Evolutionary conservation across 2,329 filamentous ascomycete genomes (phyloP).

Genomic region (Curvularia hawaiiensis): DNA sequence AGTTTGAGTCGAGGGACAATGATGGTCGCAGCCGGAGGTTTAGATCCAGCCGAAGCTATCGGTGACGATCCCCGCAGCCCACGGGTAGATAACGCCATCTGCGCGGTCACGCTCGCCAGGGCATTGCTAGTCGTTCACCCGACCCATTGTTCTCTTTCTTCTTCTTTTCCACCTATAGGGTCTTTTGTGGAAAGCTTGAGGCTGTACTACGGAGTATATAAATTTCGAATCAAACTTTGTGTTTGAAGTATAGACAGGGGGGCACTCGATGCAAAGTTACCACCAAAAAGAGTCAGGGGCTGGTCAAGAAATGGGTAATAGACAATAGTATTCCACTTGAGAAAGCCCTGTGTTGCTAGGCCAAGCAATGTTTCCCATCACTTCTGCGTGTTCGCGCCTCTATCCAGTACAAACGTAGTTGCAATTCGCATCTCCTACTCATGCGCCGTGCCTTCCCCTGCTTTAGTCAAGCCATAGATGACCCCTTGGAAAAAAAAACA

Average conservation of each 20-base stretch:
- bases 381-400: background rate
- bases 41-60: constrained; percentile 19
- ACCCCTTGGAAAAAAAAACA: constrained; percentile 8
- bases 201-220: background rate
- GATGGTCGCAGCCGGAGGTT: constrained; percentile 13
- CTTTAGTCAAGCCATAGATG: constrained; percentile 24
- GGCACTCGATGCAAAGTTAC: background rate
- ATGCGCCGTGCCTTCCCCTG: constrained; percentile 11
- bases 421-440: constrained; percentile 1
- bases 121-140: background rate
- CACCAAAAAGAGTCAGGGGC: background rate
- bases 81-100: constrained; percentile 17
- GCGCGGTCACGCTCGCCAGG: constrained; percentile 6
- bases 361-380: constrained; percentile 2
- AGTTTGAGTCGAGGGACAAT: constrained; percentile 10
- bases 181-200: background rate
- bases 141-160: background rate
- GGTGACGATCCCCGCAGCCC: constrained; percentile 17
- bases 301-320: background rate
- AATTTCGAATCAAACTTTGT: background rate
- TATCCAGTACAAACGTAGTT: constrained; percentile 10
- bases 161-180: background rate
- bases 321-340: constrained; percentile 5
- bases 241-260: background rate
- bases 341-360: constrained; percentile 4